Evolutionary conservation across 2,329 filamentous ascomycete species (phyloP), one percentile per base, ranked within the genome.

Genomic region (Verruconis gallopava): DNA sequence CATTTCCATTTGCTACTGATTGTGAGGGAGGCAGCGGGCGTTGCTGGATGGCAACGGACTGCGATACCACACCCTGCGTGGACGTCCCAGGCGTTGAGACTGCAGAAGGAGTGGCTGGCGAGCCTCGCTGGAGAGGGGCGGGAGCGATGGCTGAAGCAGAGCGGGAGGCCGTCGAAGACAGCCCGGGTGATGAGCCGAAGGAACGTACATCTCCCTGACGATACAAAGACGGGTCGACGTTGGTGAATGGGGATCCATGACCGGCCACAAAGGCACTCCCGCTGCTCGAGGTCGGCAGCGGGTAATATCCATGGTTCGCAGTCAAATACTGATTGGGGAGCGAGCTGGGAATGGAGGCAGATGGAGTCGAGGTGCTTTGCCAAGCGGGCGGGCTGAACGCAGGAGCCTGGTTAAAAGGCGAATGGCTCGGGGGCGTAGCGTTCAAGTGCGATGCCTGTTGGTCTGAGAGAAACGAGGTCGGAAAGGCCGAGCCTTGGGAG

Each of bases 401-500:
- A n/a, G 25, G n/a, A 9, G 25, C 6, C 9, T 30, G 25, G 25
- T 30, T 30, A n/a, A 30, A 30, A 9, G 25, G 25, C 25, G 25
- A 30, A 30, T 30, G 25, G n/a, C 25, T 30, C 25, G 25, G 25
- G 25, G 25, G 6, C 9, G 9, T n/a, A n/a, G n/a, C n/a, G n/a
- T n/a, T n/a, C n/a, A n/a, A n/a, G n/a, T n/a, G 25, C n/a, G 25
- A 9, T 30, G 25, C 25, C n/a, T 30, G 25, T 9, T 30, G 25
- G 25, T 30, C 25, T n/a, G 25, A n/a, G 9, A 30, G 25, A 9
- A 30, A n/a, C 9, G 9, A 9, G 25, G 6, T 30, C 25, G 25
- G 9, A 30, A 30, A 38, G 21, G 33, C 19, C 37, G 42, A 39
- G 22, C 25, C 38, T 21, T 44, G 37, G 19, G 37, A 17, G 20